Base-by-base conservation (phyloP, 306 rosid species). In the Begonia peltatifolia region DNA sequence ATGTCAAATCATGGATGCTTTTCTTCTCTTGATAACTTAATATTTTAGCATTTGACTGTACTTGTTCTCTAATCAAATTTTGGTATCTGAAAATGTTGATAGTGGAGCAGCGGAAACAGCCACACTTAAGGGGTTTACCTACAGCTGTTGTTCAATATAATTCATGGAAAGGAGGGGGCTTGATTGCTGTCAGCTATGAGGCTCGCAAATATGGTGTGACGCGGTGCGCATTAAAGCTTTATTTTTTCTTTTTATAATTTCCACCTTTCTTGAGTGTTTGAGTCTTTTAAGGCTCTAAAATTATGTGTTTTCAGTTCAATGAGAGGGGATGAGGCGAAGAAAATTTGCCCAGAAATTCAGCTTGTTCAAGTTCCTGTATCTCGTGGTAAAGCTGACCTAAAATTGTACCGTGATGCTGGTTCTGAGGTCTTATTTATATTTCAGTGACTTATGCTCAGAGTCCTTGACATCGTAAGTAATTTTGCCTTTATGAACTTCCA, bases 141-240 rank as follows among this genome's bases (percentile, higher is more conserved):
- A 62, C 82, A 51, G 95, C 97, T 41, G 97, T 90, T 15, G 81
- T 90, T 42, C 97, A 90, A 62, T 90, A 83, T 72, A 90, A 85
- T 52, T 74, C 94, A 46, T 85, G 81, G 69, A 83, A 90, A 72
- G 97, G 97, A 52, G 97, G 97, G 13, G 73, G 70, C 46, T 77
- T 90, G 75, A 85, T 90, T 70, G 97, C 97, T 59, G 97, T 90
- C 16, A 78, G 95, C 74, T 90, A 90, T 46, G 97, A 90, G 71
- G 97, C 97, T 63, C 95, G 94, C 47, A 67, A 60, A 16, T 73
- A 9, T 44, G 97, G 97, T 43, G 94, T 90, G 52, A 90, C 78
- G 64, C 95, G 95, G 97, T 89, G 71, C 14, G 9, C 2, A 48
- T 41, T 42, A 44, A 41, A 10, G 30, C 42, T 42, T 42, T 7